Evolutionary conservation across 2,329 filamentous ascomycete species (phyloP).

Genomic region (Diplodia intermedia): DNA sequence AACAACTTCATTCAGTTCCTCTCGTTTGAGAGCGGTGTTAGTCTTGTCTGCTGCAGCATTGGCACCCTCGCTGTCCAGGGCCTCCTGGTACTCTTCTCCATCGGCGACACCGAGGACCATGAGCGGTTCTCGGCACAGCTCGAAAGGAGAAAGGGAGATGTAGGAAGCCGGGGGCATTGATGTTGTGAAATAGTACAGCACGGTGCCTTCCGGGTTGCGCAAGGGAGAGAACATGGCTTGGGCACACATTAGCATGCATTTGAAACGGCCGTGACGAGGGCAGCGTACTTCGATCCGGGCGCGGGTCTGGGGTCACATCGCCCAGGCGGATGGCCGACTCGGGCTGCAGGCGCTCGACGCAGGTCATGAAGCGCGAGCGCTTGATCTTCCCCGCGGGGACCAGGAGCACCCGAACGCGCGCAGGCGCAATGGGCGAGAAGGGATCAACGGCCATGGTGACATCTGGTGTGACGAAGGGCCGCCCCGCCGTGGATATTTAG

Average conservation of each 20-base stretch:
- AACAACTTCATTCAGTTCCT: constrained; percentile 65
- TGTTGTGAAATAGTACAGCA: constrained; percentile 87
- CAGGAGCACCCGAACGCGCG: constrained; percentile 85
- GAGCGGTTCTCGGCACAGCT: constrained; percentile 84
- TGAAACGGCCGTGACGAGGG: constrained; percentile 31
- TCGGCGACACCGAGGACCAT: constrained; percentile 86
- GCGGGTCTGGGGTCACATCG: constrained; percentile 83
- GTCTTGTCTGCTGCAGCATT: constrained; percentile 39
- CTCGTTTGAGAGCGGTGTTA: constrained; percentile 26
- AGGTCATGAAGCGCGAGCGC: constrained; percentile 77
- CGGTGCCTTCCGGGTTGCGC: constrained; percentile 82
- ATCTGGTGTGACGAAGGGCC: constrained; percentile 44
- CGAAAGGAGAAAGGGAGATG: constrained; percentile 82
- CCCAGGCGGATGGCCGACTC: constrained; percentile 84
- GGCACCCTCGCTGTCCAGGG: constrained; percentile 50
- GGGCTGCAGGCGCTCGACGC: constrained; percentile 76
- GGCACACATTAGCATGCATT: constrained; percentile 35
- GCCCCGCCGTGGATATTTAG: not conserved
- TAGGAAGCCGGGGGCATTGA: constrained; percentile 81
- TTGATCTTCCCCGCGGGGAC: constrained; percentile 88
- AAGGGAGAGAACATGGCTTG: constrained; percentile 92
- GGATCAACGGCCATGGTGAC: constrained; percentile 85
- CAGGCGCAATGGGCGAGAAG: constrained; percentile 88
- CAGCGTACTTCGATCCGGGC: constrained; percentile 81
- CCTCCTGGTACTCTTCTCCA: constrained; percentile 69